Conservation (phyloP, 2,329 filamentous ascomycete species). For the Stromatinia cepivora region DNA sequence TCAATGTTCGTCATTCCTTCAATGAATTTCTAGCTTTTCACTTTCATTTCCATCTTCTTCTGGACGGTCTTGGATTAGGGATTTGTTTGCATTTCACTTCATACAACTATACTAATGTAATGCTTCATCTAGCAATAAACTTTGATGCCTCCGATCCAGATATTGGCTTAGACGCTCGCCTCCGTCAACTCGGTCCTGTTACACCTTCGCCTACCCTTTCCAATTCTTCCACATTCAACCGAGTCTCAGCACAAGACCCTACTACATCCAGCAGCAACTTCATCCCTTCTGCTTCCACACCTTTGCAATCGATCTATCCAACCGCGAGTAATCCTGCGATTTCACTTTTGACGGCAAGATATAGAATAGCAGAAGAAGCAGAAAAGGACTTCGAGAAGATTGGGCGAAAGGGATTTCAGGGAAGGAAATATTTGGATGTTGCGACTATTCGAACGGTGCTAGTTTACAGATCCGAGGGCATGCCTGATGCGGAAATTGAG, state of each 20-base stretch:
- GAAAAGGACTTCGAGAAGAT: slow-evolving; percentile 54
- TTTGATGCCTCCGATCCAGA: slow-evolving; percentile 29
- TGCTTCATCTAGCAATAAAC: slow-evolving; percentile 23
- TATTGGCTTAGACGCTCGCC: slow-evolving; percentile 31
- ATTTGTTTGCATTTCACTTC: not conserved
- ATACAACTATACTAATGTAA: slow-evolving; percentile 1
- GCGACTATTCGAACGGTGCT: slow-evolving; percentile 51
- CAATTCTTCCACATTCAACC: slow-evolving; percentile 37
- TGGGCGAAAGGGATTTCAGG: slow-evolving; percentile 42
- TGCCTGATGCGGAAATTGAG: slow-evolving; percentile 39
- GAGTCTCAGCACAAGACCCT: slow-evolving; percentile 7
- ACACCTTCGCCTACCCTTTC: slow-evolving; percentile 37
- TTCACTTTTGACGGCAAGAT: slow-evolving; percentile 44
- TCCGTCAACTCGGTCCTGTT: slow-evolving; percentile 36
- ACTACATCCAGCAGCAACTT: slow-evolving; percentile 26
- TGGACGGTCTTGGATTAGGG: no score
- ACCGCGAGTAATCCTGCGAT: slow-evolving; percentile 33
- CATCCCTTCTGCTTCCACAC: slow-evolving; percentile 31
- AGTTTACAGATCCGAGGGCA: slow-evolving; percentile 47
- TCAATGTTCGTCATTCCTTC: slow-evolving; percentile 18
- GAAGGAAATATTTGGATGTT: slow-evolving; percentile 51
- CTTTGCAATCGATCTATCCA: slow-evolving; percentile 35
- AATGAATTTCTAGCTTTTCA: not conserved
- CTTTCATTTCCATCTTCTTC: not conserved
- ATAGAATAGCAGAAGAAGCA: slow-evolving; percentile 61